Percentiles rank a stretch among this genome's conserved stretches.
Conservation (phyloP, 73 alveolate genomes). For the Symbiodinium pilosum region DNA sequence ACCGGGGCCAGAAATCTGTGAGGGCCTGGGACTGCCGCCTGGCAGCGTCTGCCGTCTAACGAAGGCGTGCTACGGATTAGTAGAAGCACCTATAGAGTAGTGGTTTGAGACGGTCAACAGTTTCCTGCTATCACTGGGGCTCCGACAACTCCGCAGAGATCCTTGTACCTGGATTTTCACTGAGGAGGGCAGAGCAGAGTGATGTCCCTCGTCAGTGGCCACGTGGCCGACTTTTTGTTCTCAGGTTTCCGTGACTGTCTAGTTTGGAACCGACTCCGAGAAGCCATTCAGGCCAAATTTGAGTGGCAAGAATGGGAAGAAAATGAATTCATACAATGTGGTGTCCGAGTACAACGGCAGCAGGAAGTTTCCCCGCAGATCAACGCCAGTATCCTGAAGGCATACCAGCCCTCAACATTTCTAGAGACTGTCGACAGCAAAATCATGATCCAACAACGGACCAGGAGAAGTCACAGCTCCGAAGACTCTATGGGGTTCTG, state of each 20-base stretch:
- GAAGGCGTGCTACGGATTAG: slow-evolving; percentile 32
- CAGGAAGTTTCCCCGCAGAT: neutral
- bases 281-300: neutral
- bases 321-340: neutral
- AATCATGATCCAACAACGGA: neutral
- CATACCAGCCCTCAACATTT: neutral
- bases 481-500: slow-evolving; percentile 8
- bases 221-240: slow-evolving; percentile 23
- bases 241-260: neutral
- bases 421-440: neutral
- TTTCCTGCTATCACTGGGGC: neutral
- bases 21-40: neutral
- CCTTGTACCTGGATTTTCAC: neutral
- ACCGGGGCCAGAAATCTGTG: neutral
- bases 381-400: neutral
- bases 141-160: neutral
- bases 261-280: neutral
- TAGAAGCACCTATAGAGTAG: slow-evolving; percentile 35
- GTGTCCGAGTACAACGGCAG: neutral
- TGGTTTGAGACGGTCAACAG: slow-evolving; percentile 40
- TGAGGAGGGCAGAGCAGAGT: neutral
- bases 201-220: neutral
- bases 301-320: slow-evolving; percentile 41
- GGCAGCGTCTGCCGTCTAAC: neutral
- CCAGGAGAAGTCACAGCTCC: neutral